A percentile compares a stretch with the other conserved stretches of the same genome.
Evolutionary conservation across 1,284 basidiomycete species (phyloP).

Genomic region (Malassezia pachydermatis): DNA sequence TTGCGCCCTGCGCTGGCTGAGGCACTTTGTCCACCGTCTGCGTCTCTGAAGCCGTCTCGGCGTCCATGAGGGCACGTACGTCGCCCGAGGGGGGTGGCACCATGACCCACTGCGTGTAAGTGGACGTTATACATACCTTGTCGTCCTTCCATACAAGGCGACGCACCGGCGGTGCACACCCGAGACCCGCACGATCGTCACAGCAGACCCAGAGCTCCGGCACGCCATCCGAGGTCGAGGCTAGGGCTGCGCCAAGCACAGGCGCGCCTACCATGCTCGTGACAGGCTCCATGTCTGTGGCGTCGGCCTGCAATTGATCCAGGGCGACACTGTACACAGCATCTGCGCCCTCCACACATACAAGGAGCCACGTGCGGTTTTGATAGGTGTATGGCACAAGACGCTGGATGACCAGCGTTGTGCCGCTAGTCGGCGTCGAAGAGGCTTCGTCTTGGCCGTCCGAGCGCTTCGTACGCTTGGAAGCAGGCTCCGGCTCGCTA

Average conservation of each 20-base stretch:
- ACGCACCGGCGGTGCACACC: slow-evolving; percentile 3
- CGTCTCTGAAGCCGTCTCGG: not conserved
- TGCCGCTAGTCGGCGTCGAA: slow-evolving; percentile 13
- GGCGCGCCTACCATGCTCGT: slow-evolving; percentile 22
- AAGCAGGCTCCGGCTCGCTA: not conserved
- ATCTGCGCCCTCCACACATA: slow-evolving; percentile 32
- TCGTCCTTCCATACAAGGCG: not conserved
- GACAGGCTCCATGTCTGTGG: not conserved
- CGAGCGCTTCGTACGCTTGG: slow-evolving; percentile 1
- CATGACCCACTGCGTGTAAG: too few relatives aligned
- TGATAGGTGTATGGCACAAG: slow-evolving; percentile 21
- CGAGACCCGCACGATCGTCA: slow-evolving; percentile 14
- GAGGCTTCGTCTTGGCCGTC: not conserved
- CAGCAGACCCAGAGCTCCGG: slow-evolving; percentile 5
- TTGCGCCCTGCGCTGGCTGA: slow-evolving; percentile 6
- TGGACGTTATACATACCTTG: too few relatives aligned
- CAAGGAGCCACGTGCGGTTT: slow-evolving; percentile 20
- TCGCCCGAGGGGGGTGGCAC: too few relatives aligned
- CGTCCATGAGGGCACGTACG: too few relatives aligned
- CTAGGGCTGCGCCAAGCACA: slow-evolving; percentile 22
- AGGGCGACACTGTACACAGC: slow-evolving; percentile 29
- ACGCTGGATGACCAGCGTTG: slow-evolving; percentile 26
- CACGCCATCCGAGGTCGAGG: not conserved
- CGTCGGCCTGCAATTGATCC: slow-evolving; percentile 15
- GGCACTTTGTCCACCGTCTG: not conserved